phyloP scores from a whole-genome alignment of 192 early-diverging fungal species.

The Linnemannia hyalina region DNA sequence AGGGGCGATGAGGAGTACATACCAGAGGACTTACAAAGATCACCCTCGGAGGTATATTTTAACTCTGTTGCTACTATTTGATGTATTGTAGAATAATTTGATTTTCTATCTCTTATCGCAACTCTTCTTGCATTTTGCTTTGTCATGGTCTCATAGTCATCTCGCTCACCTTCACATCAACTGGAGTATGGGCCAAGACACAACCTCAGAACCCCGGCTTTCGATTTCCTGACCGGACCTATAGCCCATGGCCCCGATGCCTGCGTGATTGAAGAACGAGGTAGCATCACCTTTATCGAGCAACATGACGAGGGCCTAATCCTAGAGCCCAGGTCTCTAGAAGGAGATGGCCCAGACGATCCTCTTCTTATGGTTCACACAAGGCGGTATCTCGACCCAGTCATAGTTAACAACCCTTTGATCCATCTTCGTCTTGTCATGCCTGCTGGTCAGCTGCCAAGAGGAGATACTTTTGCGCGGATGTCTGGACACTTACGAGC shows the following conservation, averaged over 20 bases:
- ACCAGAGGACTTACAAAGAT: background rate
- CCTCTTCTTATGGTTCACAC: constrained; percentile 15
- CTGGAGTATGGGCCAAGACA: background rate
- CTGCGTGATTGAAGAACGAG: background rate
- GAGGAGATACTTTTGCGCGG: constrained; percentile 18
- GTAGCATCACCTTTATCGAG: background rate
- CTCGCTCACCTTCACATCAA: background rate
- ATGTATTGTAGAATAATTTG: background rate
- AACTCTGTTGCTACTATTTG: background rate
- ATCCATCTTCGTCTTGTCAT: constrained; percentile 31
- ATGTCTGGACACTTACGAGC: background rate
- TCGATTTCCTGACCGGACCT: background rate
- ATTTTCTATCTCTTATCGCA: background rate
- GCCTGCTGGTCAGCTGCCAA: constrained; percentile 27
- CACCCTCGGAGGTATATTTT: background rate
- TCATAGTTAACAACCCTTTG: background rate
- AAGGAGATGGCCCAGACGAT: background rate
- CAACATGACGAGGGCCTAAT: constrained; percentile 1
- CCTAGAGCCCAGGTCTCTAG: background rate
- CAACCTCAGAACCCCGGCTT: background rate
- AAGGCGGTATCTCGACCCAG: constrained; percentile 8
- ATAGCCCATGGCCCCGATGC: background rate
- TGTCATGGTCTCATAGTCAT: background rate
- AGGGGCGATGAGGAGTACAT: background rate
- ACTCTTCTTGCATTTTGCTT: background rate